A percentile compares a stretch with the other conserved stretches of the same genome.
Evolutionary conservation across 139 green algal genomes (phyloP).

Genomic region (Raphidocelis subcapitata): DNA sequence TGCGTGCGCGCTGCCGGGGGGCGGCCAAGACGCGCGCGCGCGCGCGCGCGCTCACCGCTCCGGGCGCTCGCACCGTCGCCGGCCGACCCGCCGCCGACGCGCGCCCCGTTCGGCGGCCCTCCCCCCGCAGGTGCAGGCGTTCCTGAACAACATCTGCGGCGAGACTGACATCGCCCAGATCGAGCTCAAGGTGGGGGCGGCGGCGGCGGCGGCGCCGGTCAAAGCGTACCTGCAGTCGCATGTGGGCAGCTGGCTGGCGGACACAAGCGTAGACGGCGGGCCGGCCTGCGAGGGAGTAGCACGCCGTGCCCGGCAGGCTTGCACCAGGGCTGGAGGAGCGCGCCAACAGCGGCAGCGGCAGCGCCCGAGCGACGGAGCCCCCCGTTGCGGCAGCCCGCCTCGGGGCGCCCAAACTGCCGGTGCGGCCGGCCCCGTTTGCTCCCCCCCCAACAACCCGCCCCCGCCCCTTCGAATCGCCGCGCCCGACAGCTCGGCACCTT

Average conservation of each 20-base stretch:
- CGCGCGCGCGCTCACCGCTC: too few species aligned
- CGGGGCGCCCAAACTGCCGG: too few species aligned
- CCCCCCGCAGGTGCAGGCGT: slow-evolving; percentile 61
- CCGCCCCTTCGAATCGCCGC: not conserved
- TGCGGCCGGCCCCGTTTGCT: too few species aligned
- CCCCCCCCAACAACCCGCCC: not conserved
- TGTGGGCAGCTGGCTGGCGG: not conserved
- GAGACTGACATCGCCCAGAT: slow-evolving; percentile 87
- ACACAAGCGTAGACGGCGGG: not conserved
- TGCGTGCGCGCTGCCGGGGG: too few species aligned
- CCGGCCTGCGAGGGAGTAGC: not conserved
- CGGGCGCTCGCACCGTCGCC: too few species aligned
- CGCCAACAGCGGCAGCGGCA: not conserved
- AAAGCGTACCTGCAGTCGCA: not conserved
- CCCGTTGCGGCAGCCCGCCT: too few species aligned
- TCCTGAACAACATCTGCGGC: slow-evolving; percentile 73
- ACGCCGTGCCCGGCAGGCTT: not conserved
- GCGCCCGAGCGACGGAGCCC: too few species aligned
- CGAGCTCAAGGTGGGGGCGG: slow-evolving; percentile 66
- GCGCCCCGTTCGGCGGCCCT: too few species aligned
- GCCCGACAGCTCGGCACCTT: slow-evolving; percentile 68
- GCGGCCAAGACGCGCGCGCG: too few species aligned
- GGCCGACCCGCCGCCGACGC: too few species aligned
- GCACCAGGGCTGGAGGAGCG: not conserved
- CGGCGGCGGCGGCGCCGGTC: not conserved